Conservation (phyloP, 2,329 filamentous ascomycete genomes). For the Monilinia fructigena region DNA sequence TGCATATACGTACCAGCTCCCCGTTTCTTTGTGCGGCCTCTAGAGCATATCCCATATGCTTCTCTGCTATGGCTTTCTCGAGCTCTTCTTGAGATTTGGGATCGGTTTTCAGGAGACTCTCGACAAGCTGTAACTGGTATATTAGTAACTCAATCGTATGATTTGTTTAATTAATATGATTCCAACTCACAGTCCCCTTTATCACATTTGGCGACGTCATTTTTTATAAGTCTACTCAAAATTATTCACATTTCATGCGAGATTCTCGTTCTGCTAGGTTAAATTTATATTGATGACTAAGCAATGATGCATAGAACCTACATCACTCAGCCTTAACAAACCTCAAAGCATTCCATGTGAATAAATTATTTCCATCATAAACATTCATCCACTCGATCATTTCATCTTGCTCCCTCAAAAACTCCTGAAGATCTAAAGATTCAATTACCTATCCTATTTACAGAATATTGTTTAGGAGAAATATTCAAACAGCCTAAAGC, state of each 20-base stretch:
- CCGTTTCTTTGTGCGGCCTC: constrained; percentile 51
- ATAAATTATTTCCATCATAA: constrained; percentile 13
- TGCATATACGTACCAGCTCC: constrained; percentile 55
- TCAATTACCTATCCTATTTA: not conserved
- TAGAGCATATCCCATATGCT: constrained; percentile 33
- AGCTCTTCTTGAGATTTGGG: constrained; percentile 55
- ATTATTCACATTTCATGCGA: not conserved
- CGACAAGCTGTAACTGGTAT: constrained; percentile 18
- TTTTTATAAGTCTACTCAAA: not conserved
- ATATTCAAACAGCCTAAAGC: not conserved
- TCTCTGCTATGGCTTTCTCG: constrained; percentile 56
- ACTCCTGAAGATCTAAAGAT: not conserved
- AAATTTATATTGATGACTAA: constrained; percentile 16
- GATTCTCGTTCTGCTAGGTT: not conserved
- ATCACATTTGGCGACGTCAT: constrained; percentile 19
- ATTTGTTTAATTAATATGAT: not conserved
- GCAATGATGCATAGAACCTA: not conserved
- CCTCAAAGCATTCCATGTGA: constrained; percentile 10
- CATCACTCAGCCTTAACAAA: constrained; percentile 11
- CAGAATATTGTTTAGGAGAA: not conserved
- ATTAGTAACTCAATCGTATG: constrained; percentile 44
- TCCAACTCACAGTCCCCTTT: constrained; percentile 18
- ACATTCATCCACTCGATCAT: not conserved
- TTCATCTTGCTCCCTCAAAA: not conserved
- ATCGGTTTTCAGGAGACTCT: constrained; percentile 47